Base-by-base conservation (phyloP, 228 moss, liverwort and hornwort genomes). In the Sphagnum fallax region DNA sequence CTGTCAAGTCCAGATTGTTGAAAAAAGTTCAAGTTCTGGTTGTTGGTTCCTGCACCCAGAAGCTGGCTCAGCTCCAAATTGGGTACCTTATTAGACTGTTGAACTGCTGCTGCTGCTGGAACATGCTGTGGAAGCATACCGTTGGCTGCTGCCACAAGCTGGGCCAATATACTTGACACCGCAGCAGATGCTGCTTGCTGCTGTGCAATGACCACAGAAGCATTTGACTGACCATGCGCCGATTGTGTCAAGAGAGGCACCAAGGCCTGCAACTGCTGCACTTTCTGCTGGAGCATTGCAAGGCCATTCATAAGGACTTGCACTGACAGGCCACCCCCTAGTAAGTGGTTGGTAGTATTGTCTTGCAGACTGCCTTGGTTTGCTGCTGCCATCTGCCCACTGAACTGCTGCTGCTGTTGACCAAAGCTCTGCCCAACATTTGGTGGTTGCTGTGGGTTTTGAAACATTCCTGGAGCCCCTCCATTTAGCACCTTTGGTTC, bases 1-100 rank as follows among this genome's bases (percentile, higher is more conserved):
- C 48, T 48, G 7, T 18, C 15, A 9, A 49, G 6, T 13, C 49
- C 50, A 14, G 32, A 0, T 50, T 66, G 66, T 8, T 66, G 7
- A 48, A 64, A 64, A n/a, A 64, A 16, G 47, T 64, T 64, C 16
- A 64, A 64, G 16, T n/a, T n/a, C 13, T 48, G 66, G 50, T 48
- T 13, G 32, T 5, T 6, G 5, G 66, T 12, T 8, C 18, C 63
- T 32, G 66, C 6, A 32, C 69, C 69, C 51, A 74, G 63, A n/a
- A 68, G 74, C 50, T 74, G 74, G 47, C 52, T 63, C 18, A 75
- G 75, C 51, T 75, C 70, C 48, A 69, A 69, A 16, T 75, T 69
- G 18, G 70, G 68, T 12, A 12, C 8, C 55, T 8, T 8, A 75
- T 65, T 49, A 60, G 60, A 12, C 65, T 6, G 69, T 4, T 4